These are phyloP conservation scores for Blastobotrys apis DNA, from an alignment of 1,139 yeast species.

Conservation along the genomic window DNA sequence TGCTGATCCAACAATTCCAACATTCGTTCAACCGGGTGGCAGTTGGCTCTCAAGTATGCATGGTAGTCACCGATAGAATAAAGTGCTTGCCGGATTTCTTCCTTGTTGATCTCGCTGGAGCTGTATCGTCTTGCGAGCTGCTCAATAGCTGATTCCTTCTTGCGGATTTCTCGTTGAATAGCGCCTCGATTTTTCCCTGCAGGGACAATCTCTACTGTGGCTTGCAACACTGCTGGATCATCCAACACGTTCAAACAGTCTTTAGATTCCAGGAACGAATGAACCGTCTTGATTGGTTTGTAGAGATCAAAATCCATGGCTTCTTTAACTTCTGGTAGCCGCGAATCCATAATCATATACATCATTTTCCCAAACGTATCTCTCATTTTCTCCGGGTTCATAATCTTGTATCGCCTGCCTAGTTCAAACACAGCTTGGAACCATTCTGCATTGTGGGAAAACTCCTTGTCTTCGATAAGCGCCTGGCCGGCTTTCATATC, in stretches of 20 bases:
- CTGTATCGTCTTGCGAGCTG: slow-evolving; percentile 45
- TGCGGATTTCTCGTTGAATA: slow-evolving; percentile 53
- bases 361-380: slow-evolving; percentile 70
- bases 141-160: slow-evolving; percentile 62
- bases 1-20: slow-evolving; percentile 48
- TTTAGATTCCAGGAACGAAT: slow-evolving; percentile 43
- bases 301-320: slow-evolving; percentile 68
- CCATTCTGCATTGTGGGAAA: slow-evolving; percentile 63
- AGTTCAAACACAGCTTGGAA: slow-evolving; percentile 62
- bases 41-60: slow-evolving; percentile 62
- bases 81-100: slow-evolving; percentile 59
- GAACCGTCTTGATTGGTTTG: slow-evolving; percentile 62
- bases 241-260: slow-evolving; percentile 42
- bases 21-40: slow-evolving; percentile 60
- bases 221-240: slow-evolving; percentile 53
- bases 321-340: slow-evolving; percentile 60
- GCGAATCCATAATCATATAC: slow-evolving; percentile 77
- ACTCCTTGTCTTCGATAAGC: slow-evolving; percentile 58
- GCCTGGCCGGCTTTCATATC: slow-evolving; percentile 61
- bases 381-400: slow-evolving; percentile 76
- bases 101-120: slow-evolving; percentile 34
- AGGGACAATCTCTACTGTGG: slow-evolving; percentile 61
- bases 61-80: slow-evolving; percentile 74
- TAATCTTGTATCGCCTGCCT: slow-evolving; percentile 70
- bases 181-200: slow-evolving; percentile 49